Conservation (phyloP, 768 basidiomycete genomes). For the Boletus reticulatus region DNA sequence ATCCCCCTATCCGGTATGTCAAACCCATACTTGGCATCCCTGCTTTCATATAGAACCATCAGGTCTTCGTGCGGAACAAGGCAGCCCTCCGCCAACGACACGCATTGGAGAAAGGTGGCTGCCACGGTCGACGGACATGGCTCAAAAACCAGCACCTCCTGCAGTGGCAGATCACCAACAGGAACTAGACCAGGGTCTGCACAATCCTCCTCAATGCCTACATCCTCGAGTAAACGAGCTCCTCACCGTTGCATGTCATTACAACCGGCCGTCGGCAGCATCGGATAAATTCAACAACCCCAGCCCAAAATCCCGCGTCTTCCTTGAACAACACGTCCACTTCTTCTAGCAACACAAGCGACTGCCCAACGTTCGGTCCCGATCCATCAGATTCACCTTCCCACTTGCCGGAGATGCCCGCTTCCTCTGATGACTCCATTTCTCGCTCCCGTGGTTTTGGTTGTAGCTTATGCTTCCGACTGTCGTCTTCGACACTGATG, state of each 20-base stretch:
- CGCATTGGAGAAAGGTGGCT: constrained; percentile 63
- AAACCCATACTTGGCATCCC: constrained; percentile 19
- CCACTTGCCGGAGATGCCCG: background rate
- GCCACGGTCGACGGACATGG: constrained; percentile 55
- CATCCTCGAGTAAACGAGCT: constrained; percentile 10
- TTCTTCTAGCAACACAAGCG: constrained; percentile 89
- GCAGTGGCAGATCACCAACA: constrained; percentile 68
- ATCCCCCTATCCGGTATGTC: constrained; percentile 36
- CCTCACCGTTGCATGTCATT: constrained; percentile 89
- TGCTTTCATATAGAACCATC: constrained; percentile 43
- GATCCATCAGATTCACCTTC: constrained; percentile 11
- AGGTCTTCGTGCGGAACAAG: constrained; percentile 42
- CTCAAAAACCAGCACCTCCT: constrained; percentile 64
- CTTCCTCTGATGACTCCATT: background rate
- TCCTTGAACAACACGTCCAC: constrained; percentile 91
- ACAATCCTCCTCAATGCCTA: constrained; percentile 5
- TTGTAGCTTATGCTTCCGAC: background rate
- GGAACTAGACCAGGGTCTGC: constrained; percentile 77
- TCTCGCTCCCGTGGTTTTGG: constrained; percentile 4
- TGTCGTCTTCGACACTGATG: constrained; percentile 20
- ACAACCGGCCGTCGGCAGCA: constrained; percentile 86
- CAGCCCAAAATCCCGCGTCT: constrained; percentile 83
- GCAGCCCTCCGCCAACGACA: constrained; percentile 59
- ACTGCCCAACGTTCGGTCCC: constrained; percentile 59
- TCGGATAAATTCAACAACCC: constrained; percentile 76